Evolutionary conservation across 23 red algal species (phyloP).

Genomic region (Gracilaria caudata): DNA sequence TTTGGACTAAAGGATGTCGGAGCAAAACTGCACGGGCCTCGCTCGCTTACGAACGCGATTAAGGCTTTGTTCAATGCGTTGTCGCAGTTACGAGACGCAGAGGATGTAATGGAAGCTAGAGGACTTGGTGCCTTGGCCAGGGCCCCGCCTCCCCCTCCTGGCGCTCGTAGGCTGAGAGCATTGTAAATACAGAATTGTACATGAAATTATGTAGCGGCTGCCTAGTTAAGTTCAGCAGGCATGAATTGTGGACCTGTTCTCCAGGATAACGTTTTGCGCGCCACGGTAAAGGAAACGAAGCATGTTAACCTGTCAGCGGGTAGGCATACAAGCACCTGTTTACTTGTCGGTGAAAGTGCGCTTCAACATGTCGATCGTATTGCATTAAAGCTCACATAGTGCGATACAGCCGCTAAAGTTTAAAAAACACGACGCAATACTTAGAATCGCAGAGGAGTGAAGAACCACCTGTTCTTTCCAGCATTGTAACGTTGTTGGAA

Average conservation of each 20-base stretch:
- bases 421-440: neutral
- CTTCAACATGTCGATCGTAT: neutral
- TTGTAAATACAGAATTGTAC: slow-evolving; percentile 14
- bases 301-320: neutral
- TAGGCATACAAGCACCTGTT: slow-evolving; percentile 2
- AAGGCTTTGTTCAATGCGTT: slow-evolving; percentile 94
- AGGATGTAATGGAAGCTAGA: slow-evolving; percentile 45
- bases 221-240: neutral
- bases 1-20: slow-evolving; percentile 86
- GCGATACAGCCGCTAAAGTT: neutral
- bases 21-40: slow-evolving; percentile 86
- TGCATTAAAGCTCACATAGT: neutral
- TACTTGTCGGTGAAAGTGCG: neutral
- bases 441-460: slow-evolving; percentile 90
- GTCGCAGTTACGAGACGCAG: slow-evolving; percentile 43
- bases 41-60: slow-evolving; percentile 67
- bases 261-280: neutral
- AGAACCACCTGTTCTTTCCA: slow-evolving; percentile 97
- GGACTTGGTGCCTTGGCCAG: slow-evolving; percentile 45
- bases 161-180: neutral
- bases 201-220: neutral
- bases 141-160: neutral
- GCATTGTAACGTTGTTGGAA: slow-evolving; percentile 85
- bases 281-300: neutral
- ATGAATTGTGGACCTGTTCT: neutral